Evolutionary conservation across 805 yeast species (phyloP), one percentile per base, ranked within the genome.

Genomic region (Candida sonorensis): DNA sequence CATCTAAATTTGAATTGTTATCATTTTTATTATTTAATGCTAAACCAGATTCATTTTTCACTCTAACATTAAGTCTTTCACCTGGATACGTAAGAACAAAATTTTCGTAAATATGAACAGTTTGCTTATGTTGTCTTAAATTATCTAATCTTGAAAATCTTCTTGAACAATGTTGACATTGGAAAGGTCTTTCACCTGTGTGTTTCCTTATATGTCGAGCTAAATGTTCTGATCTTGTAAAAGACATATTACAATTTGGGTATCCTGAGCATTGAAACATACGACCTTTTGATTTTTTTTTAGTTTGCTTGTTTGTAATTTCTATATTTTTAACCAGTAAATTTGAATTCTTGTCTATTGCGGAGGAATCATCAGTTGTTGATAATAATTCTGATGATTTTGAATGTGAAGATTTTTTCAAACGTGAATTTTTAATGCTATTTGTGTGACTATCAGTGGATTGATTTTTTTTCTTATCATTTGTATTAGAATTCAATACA

Each of bases 111-210:
- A 78, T 76, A 43, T 81, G 87, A 6, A 81, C 87, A 0, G 96
- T 82, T 51, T 86, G 94, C 38, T 81, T 81, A 60, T 87, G 97
- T 60, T 88, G 97, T 38, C 95, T 69, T 40, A 88, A 66, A 54
- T 88, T 88, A 57, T 88, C 97, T 37, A 88, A 61, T 29, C 97
- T 68, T 12, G 87, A 77, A 53, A 87, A 87, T 51, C 75, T 71
- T 50, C 87, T 77, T 21, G 77, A 65, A 53, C 94, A 84, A 54
- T 81, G 81, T 30, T 80, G 81, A 56, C 97, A 87, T 33, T 82
- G 76, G 55, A 86, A 87, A 3, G 97, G 97, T 36, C 95, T 66
- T 55, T 87, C 97, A 26, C 96, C 97, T 1, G 96, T 88, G 55
- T 87, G 97, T 48, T 87, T 88, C 37, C 96, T 64, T 33, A 88